Evolutionary conservation across 306 rosid genomes (phyloP).

Genomic region (Hippophae rhamnoides): DNA sequence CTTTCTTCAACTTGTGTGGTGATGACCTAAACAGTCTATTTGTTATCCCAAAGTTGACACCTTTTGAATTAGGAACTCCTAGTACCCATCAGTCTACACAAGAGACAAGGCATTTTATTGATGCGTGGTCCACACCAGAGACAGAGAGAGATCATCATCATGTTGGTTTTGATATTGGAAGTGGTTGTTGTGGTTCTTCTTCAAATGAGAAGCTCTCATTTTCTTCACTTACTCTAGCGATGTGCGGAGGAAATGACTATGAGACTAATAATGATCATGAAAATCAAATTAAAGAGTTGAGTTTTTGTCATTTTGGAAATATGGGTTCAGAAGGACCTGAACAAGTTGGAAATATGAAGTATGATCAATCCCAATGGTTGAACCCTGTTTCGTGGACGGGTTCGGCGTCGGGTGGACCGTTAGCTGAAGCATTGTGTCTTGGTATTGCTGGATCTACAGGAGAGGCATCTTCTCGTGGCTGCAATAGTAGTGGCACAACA

Average conservation of each 20-base stretch:
- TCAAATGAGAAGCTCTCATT: conserved; percentile 14
- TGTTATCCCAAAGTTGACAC: conserved; percentile 5
- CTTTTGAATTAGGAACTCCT: background rate
- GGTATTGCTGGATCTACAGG: conserved; percentile 19
- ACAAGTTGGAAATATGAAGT: too few species aligned
- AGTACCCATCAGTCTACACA: conserved; percentile 8
- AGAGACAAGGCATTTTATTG: conserved; percentile 25
- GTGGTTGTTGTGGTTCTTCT: background rate
- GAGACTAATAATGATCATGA: background rate
- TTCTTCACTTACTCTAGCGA: conserved; percentile 24
- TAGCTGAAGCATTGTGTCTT: conserved; percentile 35
- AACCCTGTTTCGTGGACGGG: conserved; percentile 23
- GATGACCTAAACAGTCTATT: conserved; percentile 12
- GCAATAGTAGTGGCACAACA: conserved; percentile 8
- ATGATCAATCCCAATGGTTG: conserved; percentile 15
- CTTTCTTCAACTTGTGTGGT: too few species aligned
- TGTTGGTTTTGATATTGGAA: conserved; percentile 1
- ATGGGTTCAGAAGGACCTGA: too few species aligned
- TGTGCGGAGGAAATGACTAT: conserved; percentile 6
- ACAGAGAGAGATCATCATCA: background rate
- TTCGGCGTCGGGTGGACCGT: conserved; percentile 30
- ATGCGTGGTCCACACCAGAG: conserved; percentile 24
- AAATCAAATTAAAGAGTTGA: conserved; percentile 7
- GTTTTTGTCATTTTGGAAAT: conserved; percentile 1
- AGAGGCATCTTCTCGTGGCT: conserved; percentile 3